A percentile compares a stretch with the other conserved stretches of the same genome.
These are phyloP conservation scores for Jackrogersella multiformis DNA, from an alignment of 495 filamentous ascomycete species.

Conservation along the genomic window DNA sequence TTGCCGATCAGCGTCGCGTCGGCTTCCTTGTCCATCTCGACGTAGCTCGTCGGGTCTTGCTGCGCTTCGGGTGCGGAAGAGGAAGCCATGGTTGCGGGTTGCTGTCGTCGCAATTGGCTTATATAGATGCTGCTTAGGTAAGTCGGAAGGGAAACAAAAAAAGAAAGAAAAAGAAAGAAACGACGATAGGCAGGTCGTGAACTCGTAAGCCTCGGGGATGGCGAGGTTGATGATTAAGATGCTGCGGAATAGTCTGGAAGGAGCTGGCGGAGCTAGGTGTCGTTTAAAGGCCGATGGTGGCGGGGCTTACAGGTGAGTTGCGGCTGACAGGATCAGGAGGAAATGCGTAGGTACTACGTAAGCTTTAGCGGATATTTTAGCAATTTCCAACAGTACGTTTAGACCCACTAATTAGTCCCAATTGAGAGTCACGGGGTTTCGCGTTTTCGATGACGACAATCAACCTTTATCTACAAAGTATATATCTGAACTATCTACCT, in stretches of 20 bases:
- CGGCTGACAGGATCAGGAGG: conserved; percentile 34
- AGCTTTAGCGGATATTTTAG: conserved; percentile 14
- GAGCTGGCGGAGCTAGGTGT: conserved; percentile 23
- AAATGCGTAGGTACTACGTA: background rate
- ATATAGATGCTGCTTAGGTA: background rate
- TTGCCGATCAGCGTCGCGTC: conserved; percentile 86
- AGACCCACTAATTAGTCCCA: conserved; percentile 12
- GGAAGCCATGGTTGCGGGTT: conserved; percentile 43
- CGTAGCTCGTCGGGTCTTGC: conserved; percentile 58
- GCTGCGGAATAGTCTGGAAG: conserved; percentile 43
- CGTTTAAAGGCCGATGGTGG: conserved; percentile 14
- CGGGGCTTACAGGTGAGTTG: conserved; percentile 18
- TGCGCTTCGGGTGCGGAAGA: conserved; percentile 42
- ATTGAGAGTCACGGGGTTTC: conserved; percentile 44
- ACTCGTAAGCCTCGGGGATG: conserved; percentile 43
- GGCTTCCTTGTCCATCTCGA: conserved; percentile 66
- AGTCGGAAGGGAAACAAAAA: background rate
- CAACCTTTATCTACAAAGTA: conserved; percentile 1
- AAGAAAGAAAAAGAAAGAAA: background rate
- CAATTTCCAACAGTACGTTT: background rate
- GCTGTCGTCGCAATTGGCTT: background rate
- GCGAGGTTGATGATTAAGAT: conserved; percentile 43
- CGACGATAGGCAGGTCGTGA: conserved; percentile 29
- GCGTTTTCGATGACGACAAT: conserved; percentile 47
- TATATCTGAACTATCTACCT: background rate